Percentiles rank a stretch among this genome's conserved stretches.
Evolutionary conservation across 73 alveolate genomes (phyloP).

Genomic region (Uronychia binucleata): DNA sequence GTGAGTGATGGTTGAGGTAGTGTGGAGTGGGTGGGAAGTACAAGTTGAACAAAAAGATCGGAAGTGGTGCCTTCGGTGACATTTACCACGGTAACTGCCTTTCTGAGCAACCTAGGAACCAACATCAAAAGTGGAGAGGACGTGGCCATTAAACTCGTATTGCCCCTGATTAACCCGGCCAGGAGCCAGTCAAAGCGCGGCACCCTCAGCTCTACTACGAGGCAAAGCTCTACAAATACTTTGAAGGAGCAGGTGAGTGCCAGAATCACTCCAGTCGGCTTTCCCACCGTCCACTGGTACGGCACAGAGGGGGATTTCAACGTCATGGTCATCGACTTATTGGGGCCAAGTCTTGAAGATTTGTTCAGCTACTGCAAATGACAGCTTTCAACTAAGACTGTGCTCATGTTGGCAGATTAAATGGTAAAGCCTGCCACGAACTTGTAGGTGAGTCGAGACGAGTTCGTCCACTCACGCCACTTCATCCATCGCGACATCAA

Average conservation of each 20-base stretch:
- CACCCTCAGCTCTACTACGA: conserved; percentile 63
- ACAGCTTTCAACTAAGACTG: conserved; percentile 61
- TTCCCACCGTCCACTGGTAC: conserved; percentile 71
- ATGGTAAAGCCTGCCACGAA: conserved; percentile 24
- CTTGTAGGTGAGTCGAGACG: conserved; percentile 37
- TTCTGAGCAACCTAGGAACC: conserved; percentile 39
- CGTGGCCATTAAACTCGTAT: conserved; percentile 77
- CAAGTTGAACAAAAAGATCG: conserved; percentile 74
- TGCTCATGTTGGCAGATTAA: conserved; percentile 84
- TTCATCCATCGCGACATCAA: conserved; percentile 76
- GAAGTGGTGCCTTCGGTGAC: conserved; percentile 95
- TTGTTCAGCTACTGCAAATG: conserved; percentile 57
- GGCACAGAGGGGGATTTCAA: conserved; percentile 78
- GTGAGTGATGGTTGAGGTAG: too few relatives aligned
- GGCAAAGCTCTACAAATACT: conserved; percentile 28
- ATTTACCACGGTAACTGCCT: too few relatives aligned
- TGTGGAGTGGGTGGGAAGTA: conserved; percentile 76
- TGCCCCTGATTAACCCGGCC: conserved; percentile 17
- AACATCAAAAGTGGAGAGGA: conserved; percentile 71
- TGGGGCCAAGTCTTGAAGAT: conserved; percentile 75
- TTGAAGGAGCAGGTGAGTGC: conserved; percentile 34
- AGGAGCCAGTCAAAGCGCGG: conserved; percentile 49
- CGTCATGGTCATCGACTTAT: conserved; percentile 81
- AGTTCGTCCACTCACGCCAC: conserved; percentile 60
- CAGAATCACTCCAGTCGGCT: conserved; percentile 51